phyloP scores from a whole-genome alignment of 495 filamentous ascomycete species.

The Penicillium cosmopolitanum region DNA sequence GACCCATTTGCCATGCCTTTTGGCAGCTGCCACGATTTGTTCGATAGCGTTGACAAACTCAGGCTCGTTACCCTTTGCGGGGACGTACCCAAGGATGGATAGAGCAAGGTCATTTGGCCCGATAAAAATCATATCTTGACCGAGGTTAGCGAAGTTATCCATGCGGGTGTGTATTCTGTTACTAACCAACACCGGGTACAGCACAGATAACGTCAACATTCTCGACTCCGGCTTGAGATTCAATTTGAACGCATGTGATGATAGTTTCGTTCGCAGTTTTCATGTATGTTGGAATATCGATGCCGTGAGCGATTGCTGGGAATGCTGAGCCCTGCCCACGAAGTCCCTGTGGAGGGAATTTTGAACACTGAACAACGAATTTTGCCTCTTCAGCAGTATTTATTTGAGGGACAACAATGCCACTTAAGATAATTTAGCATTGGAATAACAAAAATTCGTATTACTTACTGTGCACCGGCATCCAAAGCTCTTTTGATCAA shows the following conservation, averaged over 20 bases:
- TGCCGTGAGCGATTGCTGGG: constrained; percentile 28
- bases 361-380: constrained; percentile 58
- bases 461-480: constrained; percentile 66
- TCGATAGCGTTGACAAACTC: constrained; percentile 37
- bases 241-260: constrained; percentile 85
- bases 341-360: constrained; percentile 37
- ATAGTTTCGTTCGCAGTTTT: constrained; percentile 76
- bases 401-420: constrained; percentile 66
- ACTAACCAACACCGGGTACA: constrained; percentile 27
- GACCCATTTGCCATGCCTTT: constrained; percentile 40
- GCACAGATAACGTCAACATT: constrained; percentile 35
- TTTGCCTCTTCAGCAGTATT: constrained; percentile 69
- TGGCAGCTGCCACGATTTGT: constrained; percentile 34
- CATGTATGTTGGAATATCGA: constrained; percentile 54
- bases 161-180: not conserved
- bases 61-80: constrained; percentile 32
- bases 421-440: constrained; percentile 21
- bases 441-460: not conserved
- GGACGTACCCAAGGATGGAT: constrained; percentile 31
- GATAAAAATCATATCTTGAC: constrained; percentile 59
- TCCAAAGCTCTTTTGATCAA: constrained; percentile 48
- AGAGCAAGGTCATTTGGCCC: constrained; percentile 61
- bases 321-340: constrained; percentile 36
- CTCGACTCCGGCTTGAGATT: constrained; percentile 73
- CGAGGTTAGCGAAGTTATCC: constrained; percentile 1